Evolutionary conservation across 345 rosid genomes (phyloP).

Genomic region (Linum usitatissimum): DNA sequence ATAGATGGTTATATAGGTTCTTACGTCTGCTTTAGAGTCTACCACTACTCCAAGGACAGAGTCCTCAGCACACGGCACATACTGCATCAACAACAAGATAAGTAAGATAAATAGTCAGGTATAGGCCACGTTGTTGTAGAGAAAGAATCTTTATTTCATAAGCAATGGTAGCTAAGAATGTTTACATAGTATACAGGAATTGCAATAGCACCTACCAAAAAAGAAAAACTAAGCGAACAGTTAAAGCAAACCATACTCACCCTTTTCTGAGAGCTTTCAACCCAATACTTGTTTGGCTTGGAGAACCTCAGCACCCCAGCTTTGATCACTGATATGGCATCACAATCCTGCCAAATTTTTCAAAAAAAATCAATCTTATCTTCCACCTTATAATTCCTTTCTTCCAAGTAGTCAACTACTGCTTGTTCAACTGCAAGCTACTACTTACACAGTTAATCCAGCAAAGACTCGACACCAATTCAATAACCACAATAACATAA

Average conservation of each 20-base stretch:
- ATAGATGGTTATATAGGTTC: slow-evolving; percentile 16
- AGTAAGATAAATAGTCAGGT: not conserved
- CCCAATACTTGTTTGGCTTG: slow-evolving; percentile 70
- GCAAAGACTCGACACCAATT: not conserved
- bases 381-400: not conserved
- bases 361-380: not conserved
- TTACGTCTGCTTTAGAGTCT: slow-evolving; percentile 68
- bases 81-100: slow-evolving; percentile 35
- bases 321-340: slow-evolving; percentile 53
- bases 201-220: not conserved
- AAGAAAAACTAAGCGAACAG: not conserved
- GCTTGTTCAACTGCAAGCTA: too few relatives aligned
- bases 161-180: not conserved
- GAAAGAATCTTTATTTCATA: too few relatives aligned
- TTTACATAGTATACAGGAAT: not conserved
- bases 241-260: slow-evolving; percentile 22
- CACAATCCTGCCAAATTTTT: slow-evolving; percentile 37
- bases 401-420: not conserved
- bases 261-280: slow-evolving; percentile 77
- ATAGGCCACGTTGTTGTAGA: not conserved
- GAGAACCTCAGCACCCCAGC: slow-evolving; percentile 66
- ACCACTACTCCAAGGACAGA: slow-evolving; percentile 73
- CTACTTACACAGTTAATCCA: not conserved
- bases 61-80: slow-evolving; percentile 60
- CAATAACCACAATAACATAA: slow-evolving; percentile 8